Evolutionary conservation across 441 rosid species (phyloP).

Genomic region (Oxalis stricta): DNA sequence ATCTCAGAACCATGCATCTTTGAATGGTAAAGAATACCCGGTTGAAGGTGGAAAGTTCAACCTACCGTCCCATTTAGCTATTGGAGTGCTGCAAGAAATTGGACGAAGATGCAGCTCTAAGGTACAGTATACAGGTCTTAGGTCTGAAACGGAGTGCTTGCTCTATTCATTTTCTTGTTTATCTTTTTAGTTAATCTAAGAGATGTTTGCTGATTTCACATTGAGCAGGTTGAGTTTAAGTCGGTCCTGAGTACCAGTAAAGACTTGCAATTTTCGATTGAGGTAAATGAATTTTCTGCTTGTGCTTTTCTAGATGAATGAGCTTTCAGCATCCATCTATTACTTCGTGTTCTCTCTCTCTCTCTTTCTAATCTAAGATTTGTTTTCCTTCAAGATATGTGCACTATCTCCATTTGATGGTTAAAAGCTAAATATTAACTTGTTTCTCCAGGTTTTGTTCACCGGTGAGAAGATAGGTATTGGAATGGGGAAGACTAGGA

Average conservation of each 20-base stretch:
- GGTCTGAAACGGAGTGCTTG: background rate
- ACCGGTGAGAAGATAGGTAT: slow-evolving; percentile 90
- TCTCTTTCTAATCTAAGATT: background rate
- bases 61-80: slow-evolving; percentile 51
- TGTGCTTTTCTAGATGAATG: background rate
- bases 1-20: slow-evolving; percentile 34
- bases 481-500: slow-evolving; percentile 97
- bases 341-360: background rate
- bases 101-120: slow-evolving; percentile 85
- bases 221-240: slow-evolving; percentile 74
- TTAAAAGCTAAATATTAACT: slow-evolving; percentile 1
- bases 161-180: slow-evolving; percentile 5
- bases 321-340: background rate
- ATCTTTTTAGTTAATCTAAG: too few relatives aligned
- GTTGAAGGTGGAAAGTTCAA: slow-evolving; percentile 52
- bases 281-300: slow-evolving; percentile 38
- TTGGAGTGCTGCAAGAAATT: slow-evolving; percentile 83
- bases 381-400: background rate
- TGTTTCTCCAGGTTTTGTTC: slow-evolving; percentile 55
- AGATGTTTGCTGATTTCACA: too few relatives aligned
- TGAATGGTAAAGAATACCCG: slow-evolving; percentile 40
- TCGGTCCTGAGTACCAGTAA: slow-evolving; percentile 73
- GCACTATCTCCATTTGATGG: background rate
- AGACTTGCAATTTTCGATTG: slow-evolving; percentile 91
- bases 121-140: slow-evolving; percentile 28